These are phyloP conservation scores for Cicer pinnatifidum DNA, from an alignment of 306 rosid genomes.

Conservation along the genomic window DNA sequence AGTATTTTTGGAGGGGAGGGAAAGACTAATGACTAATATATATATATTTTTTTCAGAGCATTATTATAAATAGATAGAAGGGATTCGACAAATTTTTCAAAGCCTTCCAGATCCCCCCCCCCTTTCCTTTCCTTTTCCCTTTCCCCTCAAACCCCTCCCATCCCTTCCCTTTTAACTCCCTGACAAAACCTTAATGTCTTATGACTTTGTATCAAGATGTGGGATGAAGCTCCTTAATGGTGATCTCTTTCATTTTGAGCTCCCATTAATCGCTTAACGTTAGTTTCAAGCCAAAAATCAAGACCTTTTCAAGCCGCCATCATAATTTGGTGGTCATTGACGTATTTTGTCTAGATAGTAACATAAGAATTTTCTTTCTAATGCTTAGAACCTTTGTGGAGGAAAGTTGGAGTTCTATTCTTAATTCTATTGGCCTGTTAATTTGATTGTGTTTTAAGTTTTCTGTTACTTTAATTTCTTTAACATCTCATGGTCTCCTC, in stretches of 20 bases:
- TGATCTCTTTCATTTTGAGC: neutral
- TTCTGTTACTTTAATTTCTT: slow-evolving; percentile 17
- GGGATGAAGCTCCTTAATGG: neutral
- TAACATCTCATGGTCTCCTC: slow-evolving; percentile 22
- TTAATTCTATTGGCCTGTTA: slow-evolving; percentile 3
- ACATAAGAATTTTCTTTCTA: neutral
- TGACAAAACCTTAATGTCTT: neutral
- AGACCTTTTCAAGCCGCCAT: slow-evolving; percentile 5
- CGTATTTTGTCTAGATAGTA: neutral
- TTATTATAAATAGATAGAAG: neutral
- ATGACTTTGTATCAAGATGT: neutral
- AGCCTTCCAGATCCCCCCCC: neutral
- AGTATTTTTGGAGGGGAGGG: neutral
- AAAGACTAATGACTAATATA: neutral
- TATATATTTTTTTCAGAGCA: neutral
- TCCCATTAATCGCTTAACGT: neutral
- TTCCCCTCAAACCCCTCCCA: neutral
- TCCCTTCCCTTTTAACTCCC: neutral
- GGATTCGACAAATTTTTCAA: neutral
- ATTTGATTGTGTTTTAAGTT: neutral
- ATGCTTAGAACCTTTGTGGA: slow-evolving; percentile 11
- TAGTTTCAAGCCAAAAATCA: slow-evolving; percentile 9
- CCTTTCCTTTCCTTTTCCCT: neutral
- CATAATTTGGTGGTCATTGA: slow-evolving; percentile 18
- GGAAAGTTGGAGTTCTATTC: slow-evolving; percentile 5